Base-by-base conservation (phyloP, 495 filamentous ascomycete genomes). In the Neurospora tetrasperma region DNA sequence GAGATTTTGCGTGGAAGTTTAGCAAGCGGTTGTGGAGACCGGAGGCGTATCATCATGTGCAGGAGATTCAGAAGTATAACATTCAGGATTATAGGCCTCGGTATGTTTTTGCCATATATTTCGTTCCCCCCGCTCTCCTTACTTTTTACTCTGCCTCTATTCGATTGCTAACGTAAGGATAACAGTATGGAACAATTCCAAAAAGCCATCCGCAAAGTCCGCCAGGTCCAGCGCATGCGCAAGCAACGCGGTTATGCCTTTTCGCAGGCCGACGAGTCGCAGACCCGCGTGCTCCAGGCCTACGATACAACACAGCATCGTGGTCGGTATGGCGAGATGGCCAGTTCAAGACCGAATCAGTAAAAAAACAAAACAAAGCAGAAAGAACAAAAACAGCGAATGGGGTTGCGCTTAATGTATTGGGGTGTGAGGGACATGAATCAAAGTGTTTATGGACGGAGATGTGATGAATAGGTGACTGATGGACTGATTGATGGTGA, bases 61-160 rank as follows among this genome's bases (percentile, higher is more conserved):
- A 99, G 83, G 96, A 99, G 83, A 99, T 99, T 75, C 96, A 99
- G 82, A 99, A 99, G 82, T 99, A 97, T 84, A 99, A 99, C 78
- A 96, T 99, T 71, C 96, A 98, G 82, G 96, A 99, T 84, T 99
- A 99, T 81, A 88, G 96, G 74, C 96, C 96, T 54, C 86, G 95
- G 88, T 92, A 88, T 68, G 80, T 76, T 72, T 74, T 71, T 42
- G 12, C 72, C 39, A 44, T 42, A 44, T 42, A 0, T 3, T 38
- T 74, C 42, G 66, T 48, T 41, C 54, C 1, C 39, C 39, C 39
- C 39, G 0, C 1, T 9, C 40, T 0, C 8, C 43, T 31, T 31
- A 31, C 20, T 42, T 72, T 14, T 54, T 9, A 4, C 18, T 2
- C 18, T 16, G 42, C 14, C 42, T 42, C 41, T 42, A 11, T 14